Evolutionary conservation across 495 filamentous ascomycete species (phyloP).

Genomic region (Aspergillus diversus): DNA sequence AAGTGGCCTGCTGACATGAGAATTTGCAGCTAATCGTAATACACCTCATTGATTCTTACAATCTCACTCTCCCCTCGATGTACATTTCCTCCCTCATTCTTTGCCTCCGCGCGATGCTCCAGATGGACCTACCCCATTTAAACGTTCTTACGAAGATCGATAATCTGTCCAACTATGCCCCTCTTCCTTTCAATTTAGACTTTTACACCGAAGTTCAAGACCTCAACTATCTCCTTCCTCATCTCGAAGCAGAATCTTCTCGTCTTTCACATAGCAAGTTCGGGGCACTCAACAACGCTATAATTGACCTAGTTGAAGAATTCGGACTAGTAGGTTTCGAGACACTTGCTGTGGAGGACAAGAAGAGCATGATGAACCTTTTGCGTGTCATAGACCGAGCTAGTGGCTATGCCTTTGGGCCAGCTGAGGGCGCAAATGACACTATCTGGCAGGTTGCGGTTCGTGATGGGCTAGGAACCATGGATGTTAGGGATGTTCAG

Average conservation of each 20-base stretch:
- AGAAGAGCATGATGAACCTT: conserved; percentile 91
- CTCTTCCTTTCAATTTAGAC: conserved; percentile 89
- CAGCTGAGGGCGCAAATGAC: conserved; percentile 90
- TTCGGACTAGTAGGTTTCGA: conserved; percentile 91
- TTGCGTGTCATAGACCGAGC: conserved; percentile 87
- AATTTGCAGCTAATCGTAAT: conserved; percentile 76
- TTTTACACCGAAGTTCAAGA: conserved; percentile 99
- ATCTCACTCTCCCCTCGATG: conserved; percentile 85
- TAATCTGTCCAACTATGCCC: conserved; percentile 76
- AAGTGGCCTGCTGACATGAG: conserved; percentile 19
- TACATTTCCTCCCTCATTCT: conserved; percentile 94
- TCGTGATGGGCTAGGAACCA: conserved; percentile 75
- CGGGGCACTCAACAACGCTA: conserved; percentile 78
- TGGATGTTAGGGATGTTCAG: conserved; percentile 87
- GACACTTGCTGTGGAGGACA: conserved; percentile 93
- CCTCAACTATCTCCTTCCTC: conserved; percentile 78
- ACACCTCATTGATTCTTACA: conserved; percentile 89
- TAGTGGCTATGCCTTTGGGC: conserved; percentile 89
- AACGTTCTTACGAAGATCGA: conserved; percentile 98
- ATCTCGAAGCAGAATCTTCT: conserved; percentile 65
- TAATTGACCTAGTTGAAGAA: conserved; percentile 82
- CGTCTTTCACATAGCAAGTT: conserved; percentile 71
- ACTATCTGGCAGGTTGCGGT: conserved; percentile 93
- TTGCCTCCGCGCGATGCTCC: conserved; percentile 92
- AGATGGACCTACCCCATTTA: conserved; percentile 92